phyloP scores from a whole-genome alignment of 2,329 filamentous ascomycete species.

The Diaporthe humulicola region DNA sequence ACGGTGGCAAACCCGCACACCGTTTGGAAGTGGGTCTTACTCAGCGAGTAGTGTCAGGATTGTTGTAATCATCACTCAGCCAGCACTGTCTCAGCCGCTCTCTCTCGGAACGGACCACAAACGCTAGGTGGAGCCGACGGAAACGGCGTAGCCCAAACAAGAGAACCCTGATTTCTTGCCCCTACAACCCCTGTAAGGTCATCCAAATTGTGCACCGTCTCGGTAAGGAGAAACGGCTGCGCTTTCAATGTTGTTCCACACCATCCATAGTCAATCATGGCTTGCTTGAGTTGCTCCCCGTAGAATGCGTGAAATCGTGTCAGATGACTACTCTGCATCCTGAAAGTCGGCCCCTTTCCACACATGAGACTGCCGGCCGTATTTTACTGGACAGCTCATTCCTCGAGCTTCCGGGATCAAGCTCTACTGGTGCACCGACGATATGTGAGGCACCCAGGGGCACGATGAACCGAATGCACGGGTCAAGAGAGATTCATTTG shows the following conservation, averaged over 20 bases:
- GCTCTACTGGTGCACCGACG: not conserved
- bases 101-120: not conserved
- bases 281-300: no score
- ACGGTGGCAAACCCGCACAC: not conserved
- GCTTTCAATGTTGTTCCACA: not conserved
- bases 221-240: not conserved
- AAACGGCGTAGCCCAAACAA: not conserved
- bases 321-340: not conserved
- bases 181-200: not conserved
- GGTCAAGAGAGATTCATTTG: not conserved
- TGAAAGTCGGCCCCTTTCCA: not conserved
- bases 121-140: not conserved
- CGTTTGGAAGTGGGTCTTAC: not conserved
- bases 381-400: not conserved
- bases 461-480: not conserved
- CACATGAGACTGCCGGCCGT: not conserved
- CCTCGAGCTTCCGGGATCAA: not conserved
- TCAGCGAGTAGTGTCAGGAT: not conserved
- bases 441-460: no score
- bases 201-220: not conserved
- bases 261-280: no score
- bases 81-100: not conserved
- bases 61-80: constrained; percentile 29
- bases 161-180: not conserved
- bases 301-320: not conserved